phyloP scores from a whole-genome alignment of 345 rosid genomes.

The Bruguiera sexangula region DNA sequence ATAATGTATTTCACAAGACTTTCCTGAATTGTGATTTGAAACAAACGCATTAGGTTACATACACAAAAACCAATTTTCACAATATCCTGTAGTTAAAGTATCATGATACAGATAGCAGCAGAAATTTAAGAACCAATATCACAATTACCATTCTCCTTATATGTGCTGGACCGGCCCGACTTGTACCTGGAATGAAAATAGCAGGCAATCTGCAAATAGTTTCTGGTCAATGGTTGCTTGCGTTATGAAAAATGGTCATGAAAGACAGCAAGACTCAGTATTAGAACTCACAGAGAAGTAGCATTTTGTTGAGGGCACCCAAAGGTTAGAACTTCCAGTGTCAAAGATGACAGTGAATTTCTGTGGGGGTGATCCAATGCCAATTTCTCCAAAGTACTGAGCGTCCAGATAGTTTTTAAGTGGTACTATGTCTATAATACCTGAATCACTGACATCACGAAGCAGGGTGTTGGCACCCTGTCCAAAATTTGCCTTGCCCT shows the following conservation, averaged over 20 bases:
- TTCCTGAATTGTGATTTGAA: constrained; percentile 40
- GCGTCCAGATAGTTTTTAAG: constrained; percentile 73
- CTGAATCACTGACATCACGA: constrained; percentile 20
- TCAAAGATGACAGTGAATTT: constrained; percentile 73
- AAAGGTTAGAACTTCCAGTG: constrained; percentile 82
- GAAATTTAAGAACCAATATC: background rate
- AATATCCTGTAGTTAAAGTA: background rate
- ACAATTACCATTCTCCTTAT: constrained; percentile 45
- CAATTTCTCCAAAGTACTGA: constrained; percentile 72
- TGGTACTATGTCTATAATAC: constrained; percentile 35
- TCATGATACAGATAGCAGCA: background rate
- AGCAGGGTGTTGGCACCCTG: constrained; percentile 7
- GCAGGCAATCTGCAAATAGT: constrained; percentile 56
- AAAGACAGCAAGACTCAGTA: background rate
- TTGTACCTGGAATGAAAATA: constrained; percentile 70
- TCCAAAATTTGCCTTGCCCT: constrained; percentile 14
- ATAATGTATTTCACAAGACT: constrained; percentile 48
- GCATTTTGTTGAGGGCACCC: constrained; percentile 84
- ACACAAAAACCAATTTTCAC: background rate
- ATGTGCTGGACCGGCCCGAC: constrained; percentile 58
- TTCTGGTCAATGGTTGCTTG: background rate
- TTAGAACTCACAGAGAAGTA: constrained; percentile 54
- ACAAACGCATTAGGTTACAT: constrained; percentile 5
- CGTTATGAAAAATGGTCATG: background rate
- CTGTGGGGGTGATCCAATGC: constrained; percentile 73